phyloP scores from a whole-genome alignment of 495 filamentous ascomycete species.

The Aspergillus nanangensis region DNA sequence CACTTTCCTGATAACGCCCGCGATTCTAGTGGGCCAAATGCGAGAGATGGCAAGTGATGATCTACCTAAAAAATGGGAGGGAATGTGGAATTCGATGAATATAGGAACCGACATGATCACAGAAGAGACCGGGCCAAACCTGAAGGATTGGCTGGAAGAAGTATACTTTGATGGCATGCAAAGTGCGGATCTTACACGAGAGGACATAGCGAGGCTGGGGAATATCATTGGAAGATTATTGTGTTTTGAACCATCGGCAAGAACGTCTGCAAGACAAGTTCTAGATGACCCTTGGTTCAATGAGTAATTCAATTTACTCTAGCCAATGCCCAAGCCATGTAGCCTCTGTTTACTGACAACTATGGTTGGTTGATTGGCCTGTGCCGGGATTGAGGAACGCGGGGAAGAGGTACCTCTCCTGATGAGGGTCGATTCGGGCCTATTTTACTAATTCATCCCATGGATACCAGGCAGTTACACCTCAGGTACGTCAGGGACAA shows the following conservation, averaged over 20 bases:
- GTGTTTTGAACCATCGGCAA: slow-evolving; percentile 27
- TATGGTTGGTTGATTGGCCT: too few relatives aligned
- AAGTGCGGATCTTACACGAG: slow-evolving; percentile 22
- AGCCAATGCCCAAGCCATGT: too few relatives aligned
- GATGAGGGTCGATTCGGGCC: too few relatives aligned
- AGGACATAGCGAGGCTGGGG: slow-evolving; percentile 27
- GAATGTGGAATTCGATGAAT: slow-evolving; percentile 17
- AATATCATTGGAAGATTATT: slow-evolving; percentile 25
- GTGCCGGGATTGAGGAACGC: too few relatives aligned
- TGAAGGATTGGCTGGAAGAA: slow-evolving; percentile 36
- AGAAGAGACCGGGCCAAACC: slow-evolving; percentile 15
- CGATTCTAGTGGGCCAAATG: slow-evolving; percentile 29
- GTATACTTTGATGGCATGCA: slow-evolving; percentile 24
- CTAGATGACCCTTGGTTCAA: slow-evolving; percentile 32
- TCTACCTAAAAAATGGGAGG: slow-evolving; percentile 29
- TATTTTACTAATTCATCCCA: too few relatives aligned
- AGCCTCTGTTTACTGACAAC: too few relatives aligned
- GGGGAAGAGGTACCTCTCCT: too few relatives aligned
- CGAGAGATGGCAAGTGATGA: slow-evolving; percentile 26
- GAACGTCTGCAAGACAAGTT: slow-evolving; percentile 28
- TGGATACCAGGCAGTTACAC: too few relatives aligned
- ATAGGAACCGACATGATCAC: slow-evolving; percentile 5
- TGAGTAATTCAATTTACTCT: too few relatives aligned
- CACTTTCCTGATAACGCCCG: slow-evolving; percentile 25
- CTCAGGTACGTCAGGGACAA: too few relatives aligned